Evolutionary conservation across 2,329 filamentous ascomycete species (phyloP).

Genomic region (Thelonectria blattea): DNA sequence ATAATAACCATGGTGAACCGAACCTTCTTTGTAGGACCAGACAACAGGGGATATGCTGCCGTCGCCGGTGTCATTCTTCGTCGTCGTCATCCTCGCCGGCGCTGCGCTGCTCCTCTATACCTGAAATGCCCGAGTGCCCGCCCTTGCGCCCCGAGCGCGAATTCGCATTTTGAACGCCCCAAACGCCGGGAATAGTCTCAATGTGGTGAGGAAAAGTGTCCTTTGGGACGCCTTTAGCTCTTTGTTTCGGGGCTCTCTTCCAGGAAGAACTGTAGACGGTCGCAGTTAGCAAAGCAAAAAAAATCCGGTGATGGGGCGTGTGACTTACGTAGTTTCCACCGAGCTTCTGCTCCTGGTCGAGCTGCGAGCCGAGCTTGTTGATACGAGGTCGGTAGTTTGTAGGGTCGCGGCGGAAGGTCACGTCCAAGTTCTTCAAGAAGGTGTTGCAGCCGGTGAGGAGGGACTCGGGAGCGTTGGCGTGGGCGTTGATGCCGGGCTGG

Average conservation of each 20-base stretch:
- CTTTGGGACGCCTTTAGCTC: constrained; percentile 55
- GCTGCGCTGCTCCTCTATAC: constrained; percentile 53
- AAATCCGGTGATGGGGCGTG: background rate
- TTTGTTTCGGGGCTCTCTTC: constrained; percentile 69
- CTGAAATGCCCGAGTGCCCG: constrained; percentile 41
- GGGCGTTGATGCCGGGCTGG: constrained; percentile 84
- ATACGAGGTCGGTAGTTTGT: constrained; percentile 96
- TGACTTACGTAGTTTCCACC: constrained; percentile 82
- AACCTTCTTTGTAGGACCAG: constrained; percentile 60
- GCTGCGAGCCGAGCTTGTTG: constrained; percentile 95
- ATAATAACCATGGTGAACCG: constrained; percentile 9
- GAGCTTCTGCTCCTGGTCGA: constrained; percentile 97
- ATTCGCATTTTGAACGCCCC: constrained; percentile 56
- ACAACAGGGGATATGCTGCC: constrained; percentile 70
- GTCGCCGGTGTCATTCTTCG: constrained; percentile 64
- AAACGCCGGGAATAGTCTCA: constrained; percentile 52
- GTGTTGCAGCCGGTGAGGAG: constrained; percentile 94
- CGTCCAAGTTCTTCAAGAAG: constrained; percentile 95
- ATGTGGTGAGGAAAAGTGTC: constrained; percentile 41
- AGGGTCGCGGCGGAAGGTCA: constrained; percentile 98
- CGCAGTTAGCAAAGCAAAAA: background rate
- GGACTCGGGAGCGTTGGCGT: constrained; percentile 88
- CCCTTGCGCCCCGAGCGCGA: constrained; percentile 39
- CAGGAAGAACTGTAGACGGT: constrained; percentile 78
- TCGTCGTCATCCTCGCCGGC: constrained; percentile 70